These are phyloP conservation scores for Sporothrix variecibatus DNA, from an alignment of 2,329 filamentous ascomycete species.

Conservation along the genomic window DNA sequence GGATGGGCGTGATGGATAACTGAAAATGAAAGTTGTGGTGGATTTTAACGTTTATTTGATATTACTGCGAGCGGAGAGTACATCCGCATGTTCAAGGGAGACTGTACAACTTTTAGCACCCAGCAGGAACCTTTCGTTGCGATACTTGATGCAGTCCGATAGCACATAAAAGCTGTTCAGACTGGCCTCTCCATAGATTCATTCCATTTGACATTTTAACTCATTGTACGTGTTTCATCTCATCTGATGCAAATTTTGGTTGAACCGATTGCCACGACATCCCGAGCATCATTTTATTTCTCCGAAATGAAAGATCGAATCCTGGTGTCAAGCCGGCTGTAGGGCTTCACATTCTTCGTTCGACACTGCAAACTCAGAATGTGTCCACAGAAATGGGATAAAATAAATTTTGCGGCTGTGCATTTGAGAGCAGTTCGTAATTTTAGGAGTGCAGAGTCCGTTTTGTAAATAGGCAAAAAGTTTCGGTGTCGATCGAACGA, in stretches of 20 bases:
- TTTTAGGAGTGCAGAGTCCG: background rate
- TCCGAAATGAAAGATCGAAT: background rate
- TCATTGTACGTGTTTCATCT: background rate
- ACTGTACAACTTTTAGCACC: background rate
- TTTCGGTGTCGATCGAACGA: conserved; percentile 19
- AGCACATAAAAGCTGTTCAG: background rate
- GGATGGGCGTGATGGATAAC: background rate
- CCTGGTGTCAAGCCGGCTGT: background rate
- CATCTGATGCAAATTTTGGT: background rate
- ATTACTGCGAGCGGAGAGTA: background rate
- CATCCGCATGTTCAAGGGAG: conserved; percentile 1
- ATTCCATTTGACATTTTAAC: background rate
- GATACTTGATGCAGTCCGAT: background rate
- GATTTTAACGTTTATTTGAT: background rate
- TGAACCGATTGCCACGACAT: background rate
- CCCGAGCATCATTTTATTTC: background rate
- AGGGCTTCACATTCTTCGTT: background rate
- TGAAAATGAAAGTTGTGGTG: background rate
- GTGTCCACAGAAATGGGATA: background rate
- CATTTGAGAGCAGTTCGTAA: background rate
- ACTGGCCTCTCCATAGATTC: background rate
- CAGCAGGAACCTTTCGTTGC: background rate
- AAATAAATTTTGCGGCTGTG: background rate
- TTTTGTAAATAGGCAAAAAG: conserved; percentile 9
- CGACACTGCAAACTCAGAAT: background rate